These are phyloP conservation scores for Trametes elegans DNA, from an alignment of 768 basidiomycete species.

Conservation along the genomic window DNA sequence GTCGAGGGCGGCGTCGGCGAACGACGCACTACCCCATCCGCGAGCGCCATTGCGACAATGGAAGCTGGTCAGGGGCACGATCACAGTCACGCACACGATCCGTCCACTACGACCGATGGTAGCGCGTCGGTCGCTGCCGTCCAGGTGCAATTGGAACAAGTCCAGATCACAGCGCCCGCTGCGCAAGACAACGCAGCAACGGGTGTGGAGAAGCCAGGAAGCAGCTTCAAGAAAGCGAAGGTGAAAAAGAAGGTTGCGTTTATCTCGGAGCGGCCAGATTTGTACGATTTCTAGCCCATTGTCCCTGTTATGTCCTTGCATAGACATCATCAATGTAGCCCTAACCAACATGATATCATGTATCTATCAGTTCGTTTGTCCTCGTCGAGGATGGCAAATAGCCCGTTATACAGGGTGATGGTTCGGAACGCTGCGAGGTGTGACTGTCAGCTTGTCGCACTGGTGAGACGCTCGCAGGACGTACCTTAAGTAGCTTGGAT, in stretches of 20 bases:
- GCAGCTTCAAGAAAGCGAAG: constrained; percentile 44
- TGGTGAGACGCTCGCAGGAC: background rate
- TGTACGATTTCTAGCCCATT: constrained; percentile 63
- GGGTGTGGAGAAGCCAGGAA: background rate
- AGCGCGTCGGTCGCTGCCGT: constrained; percentile 35
- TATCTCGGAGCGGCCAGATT: constrained; percentile 59
- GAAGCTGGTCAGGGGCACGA: constrained; percentile 20
- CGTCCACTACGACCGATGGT: background rate
- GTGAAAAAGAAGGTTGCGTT: constrained; percentile 71
- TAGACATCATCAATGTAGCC: constrained; percentile 14
- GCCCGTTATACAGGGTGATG: no score
- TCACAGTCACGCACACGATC: constrained; percentile 15
- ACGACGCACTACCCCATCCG: constrained; percentile 58
- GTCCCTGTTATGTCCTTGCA: background rate
- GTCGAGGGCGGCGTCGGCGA: constrained; percentile 83
- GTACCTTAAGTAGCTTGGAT: background rate
- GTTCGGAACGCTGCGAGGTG: no score
- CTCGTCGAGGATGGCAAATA: no score
- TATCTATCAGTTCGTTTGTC: background rate
- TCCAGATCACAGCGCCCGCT: constrained; percentile 1
- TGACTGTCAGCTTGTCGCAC: no score
- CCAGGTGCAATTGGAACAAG: constrained; percentile 44
- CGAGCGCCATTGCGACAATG: constrained; percentile 25
- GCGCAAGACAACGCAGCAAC: background rate
- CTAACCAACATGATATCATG: constrained; percentile 2